A percentile compares a stretch with the other conserved stretches of the same genome.
phyloP scores from a whole-genome alignment of 1,284 basidiomycete species.

The Cutaneotrichosporon sp. region DNA sequence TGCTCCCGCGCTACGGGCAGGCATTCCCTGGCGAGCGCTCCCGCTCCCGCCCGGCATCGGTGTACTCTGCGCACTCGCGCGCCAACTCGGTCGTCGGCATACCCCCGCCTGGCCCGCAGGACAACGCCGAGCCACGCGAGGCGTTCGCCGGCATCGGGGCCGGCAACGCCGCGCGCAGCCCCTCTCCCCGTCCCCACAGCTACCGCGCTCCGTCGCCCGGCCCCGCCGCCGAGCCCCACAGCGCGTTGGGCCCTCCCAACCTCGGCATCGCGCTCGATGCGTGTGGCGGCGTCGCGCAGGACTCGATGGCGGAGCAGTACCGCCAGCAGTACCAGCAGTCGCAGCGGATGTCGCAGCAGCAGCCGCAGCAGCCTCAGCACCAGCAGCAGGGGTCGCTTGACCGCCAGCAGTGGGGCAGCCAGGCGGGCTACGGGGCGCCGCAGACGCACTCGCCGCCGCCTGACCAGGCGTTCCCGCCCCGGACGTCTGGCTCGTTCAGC shows the following conservation, averaged over 20 bases:
- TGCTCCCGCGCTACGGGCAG: slow-evolving; percentile 76
- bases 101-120: slow-evolving; percentile 28
- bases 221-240: slow-evolving; percentile 30
- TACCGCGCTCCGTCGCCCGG: slow-evolving; percentile 43
- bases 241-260: slow-evolving; percentile 49
- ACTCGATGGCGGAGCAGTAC: slow-evolving; percentile 70
- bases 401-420: slow-evolving; percentile 18
- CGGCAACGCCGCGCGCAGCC: slow-evolving; percentile 52
- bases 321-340: slow-evolving; percentile 49
- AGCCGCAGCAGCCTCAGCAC: slow-evolving; percentile 34
- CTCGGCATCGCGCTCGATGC: slow-evolving; percentile 77
- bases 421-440: slow-evolving; percentile 10
- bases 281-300: slow-evolving; percentile 72
- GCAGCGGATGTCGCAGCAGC: slow-evolving; percentile 39
- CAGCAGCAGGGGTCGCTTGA: slow-evolving; percentile 23
- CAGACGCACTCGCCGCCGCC: slow-evolving; percentile 16
- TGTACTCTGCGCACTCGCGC: slow-evolving; percentile 46
- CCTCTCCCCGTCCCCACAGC: slow-evolving; percentile 62
- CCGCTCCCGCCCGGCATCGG: slow-evolving; percentile 56
- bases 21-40: slow-evolving; percentile 80
- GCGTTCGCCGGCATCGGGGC: slow-evolving; percentile 79
- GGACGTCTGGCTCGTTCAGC: slow-evolving; percentile 6
- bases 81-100: slow-evolving; percentile 30
- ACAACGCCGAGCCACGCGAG: slow-evolving; percentile 51
- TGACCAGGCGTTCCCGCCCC: not conserved